Evolutionary conservation across 768 basidiomycete genomes (phyloP).

Genomic region (Boletus insuetus): DNA sequence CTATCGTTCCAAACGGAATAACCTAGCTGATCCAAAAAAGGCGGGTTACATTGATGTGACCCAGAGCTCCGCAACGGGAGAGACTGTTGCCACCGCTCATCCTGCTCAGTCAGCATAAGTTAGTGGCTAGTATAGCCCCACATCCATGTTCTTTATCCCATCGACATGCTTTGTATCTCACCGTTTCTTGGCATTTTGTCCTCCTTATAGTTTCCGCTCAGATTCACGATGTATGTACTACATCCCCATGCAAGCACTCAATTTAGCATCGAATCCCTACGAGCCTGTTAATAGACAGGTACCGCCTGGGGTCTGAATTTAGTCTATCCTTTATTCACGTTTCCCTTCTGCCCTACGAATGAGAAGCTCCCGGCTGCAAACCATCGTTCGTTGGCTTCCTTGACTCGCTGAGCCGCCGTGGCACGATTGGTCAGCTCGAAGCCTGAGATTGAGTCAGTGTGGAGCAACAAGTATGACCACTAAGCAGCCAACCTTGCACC

Average conservation of each 20-base stretch:
- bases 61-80: constrained; percentile 51
- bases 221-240: constrained; percentile 10
- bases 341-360: constrained; percentile 61
- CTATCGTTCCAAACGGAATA: constrained; percentile 81
- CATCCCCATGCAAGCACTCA: constrained; percentile 6
- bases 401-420: constrained; percentile 81
- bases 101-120: constrained; percentile 35
- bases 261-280: constrained; percentile 4
- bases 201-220: constrained; percentile 13
- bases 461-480: neutral
- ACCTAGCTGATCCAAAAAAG: constrained; percentile 48
- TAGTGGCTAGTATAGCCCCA: neutral
- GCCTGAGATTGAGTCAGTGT: constrained; percentile 38
- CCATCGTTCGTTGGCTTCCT: constrained; percentile 97
- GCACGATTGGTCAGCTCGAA: constrained; percentile 94
- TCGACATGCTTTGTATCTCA: neutral
- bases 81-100: constrained; percentile 52
- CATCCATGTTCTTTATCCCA: neutral
- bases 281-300: neutral
- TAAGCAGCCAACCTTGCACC: constrained; percentile 68
- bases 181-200: constrained; percentile 16
- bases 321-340: constrained; percentile 21
- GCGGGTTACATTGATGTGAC: constrained; percentile 70
- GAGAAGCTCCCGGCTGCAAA: constrained; percentile 86
- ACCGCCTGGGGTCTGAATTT: neutral